These are phyloP conservation scores for Glutinoglossum americanum DNA, from an alignment of 495 filamentous ascomycete genomes.

Conservation along the genomic window DNA sequence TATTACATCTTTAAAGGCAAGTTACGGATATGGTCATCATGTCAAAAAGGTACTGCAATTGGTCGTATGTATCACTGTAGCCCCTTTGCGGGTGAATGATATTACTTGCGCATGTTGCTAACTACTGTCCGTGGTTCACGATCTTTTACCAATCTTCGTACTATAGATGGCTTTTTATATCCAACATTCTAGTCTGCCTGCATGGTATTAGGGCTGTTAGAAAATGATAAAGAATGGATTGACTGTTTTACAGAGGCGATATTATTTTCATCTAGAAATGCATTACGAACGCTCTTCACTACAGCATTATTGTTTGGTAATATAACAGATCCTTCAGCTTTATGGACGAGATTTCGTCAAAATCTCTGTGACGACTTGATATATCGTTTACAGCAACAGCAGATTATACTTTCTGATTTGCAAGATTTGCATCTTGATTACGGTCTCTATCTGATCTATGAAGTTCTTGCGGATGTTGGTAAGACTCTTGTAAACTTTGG, in stretches of 20 bases:
- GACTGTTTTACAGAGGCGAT: no score
- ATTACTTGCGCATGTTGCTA: background rate
- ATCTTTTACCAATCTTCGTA: background rate
- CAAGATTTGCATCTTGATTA: conserved; percentile 5
- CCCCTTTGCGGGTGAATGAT: background rate
- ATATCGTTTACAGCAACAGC: background rate
- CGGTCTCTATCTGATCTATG: conserved; percentile 1
- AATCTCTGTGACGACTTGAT: no score
- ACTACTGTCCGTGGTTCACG: background rate
- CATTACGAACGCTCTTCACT: background rate
- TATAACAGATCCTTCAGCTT: background rate
- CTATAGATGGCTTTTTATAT: background rate
- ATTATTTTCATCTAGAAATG: background rate
- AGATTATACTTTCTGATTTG: no score
- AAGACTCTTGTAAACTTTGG: background rate
- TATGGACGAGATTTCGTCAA: background rate
- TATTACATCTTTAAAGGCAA: conserved; percentile 4
- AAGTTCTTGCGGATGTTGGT: conserved; percentile 1
- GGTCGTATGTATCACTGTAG: background rate
- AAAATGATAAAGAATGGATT: no score
- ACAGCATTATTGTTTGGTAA: no score
- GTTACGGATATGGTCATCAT: background rate
- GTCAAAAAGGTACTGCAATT: background rate
- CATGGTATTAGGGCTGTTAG: background rate
- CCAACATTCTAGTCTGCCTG: background rate